Evolutionary conservation across 257 asterid species (phyloP), one percentile per base, ranked within the genome.

Genomic region (Orobanche coerulescens): DNA sequence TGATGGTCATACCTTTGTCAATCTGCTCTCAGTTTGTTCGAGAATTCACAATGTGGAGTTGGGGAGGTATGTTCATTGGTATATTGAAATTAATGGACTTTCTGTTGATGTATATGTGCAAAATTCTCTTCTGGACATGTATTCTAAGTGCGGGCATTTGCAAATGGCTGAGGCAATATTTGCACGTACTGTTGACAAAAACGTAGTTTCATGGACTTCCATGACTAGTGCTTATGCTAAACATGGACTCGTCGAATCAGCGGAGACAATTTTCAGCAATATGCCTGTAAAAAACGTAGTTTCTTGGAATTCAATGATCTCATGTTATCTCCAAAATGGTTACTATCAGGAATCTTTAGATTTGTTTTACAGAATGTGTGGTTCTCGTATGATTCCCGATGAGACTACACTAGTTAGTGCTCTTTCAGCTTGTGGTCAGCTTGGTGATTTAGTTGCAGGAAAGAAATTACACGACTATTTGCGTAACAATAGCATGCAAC

Each of bases 71-170:
- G 76, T 90, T 58, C 97, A 87, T 64, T 85, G 88, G 81, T 72
- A 77, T 46, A 68, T 80, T 9, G 79, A 72, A 71, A 78, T 67
- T 14, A 79, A 62, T 14, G 79, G 81, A 64, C 37, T 68, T 62
- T 18, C 49, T 5, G 56, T 70, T 20, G 95, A 90, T 72, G 67
- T 71, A 15, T 79, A 74, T 62, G 59, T 82, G 67, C 81, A 78
- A 52, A 87, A 86, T 30, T 78, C 85, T 19, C 88, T 91, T 56
- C 84, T 87, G 22, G 95, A 87, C 73, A 85, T 83, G 94, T 85
- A 91, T 43, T 83, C 94, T 13, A 87, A 87, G 80, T 87, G 97
- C 53, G 87, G 96, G 58, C 68, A 76, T 55, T 63, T 90, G 75
- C 75, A 77, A 48, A 69, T 61, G 66, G 92, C 95, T 7, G 78